Conservation (phyloP, 2,329 filamentous ascomycete species). For the Venturia asperata region DNA sequence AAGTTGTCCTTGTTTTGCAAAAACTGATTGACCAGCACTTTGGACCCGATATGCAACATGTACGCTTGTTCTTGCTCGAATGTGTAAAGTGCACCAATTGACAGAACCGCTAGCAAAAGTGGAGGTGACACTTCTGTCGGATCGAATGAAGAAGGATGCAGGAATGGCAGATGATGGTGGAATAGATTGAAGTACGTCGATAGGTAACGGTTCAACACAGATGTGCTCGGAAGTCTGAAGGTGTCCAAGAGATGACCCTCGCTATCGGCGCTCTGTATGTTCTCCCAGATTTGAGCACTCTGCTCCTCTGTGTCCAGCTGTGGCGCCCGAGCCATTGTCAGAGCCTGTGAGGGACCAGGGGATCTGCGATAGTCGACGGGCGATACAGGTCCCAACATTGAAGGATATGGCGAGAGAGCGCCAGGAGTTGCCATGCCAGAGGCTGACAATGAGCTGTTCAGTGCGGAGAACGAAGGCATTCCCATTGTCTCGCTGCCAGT, state of each 20-base stretch:
- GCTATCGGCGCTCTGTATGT: conserved; percentile 72
- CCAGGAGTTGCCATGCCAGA: conserved; percentile 60
- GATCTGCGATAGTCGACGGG: conserved; percentile 64
- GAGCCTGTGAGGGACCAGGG: conserved; percentile 58
- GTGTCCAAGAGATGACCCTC: conserved; percentile 79
- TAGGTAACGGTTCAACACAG: conserved; percentile 81
- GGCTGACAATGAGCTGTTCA: conserved; percentile 63
- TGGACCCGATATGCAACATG: conserved; percentile 94
- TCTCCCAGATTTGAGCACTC: conserved; percentile 75
- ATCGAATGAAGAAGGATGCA: conserved; percentile 86
- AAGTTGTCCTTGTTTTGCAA: conserved; percentile 98
- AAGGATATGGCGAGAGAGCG: conserved; percentile 64
- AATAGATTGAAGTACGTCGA: conserved; percentile 96
- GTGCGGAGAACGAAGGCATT: conserved; percentile 56
- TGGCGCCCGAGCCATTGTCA: conserved; percentile 63
- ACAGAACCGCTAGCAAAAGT: conserved; percentile 79
- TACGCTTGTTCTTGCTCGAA: conserved; percentile 97
- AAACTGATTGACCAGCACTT: conserved; percentile 94
- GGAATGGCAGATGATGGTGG: conserved; percentile 91
- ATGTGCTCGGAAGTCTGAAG: conserved; percentile 76
- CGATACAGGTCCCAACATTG: conserved; percentile 60
- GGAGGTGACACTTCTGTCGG: conserved; percentile 74
- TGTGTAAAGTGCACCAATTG: conserved; percentile 91
- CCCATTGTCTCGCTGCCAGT: conserved; percentile 52
- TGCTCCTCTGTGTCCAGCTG: conserved; percentile 81